Evolutionary conservation across 768 basidiomycete species (phyloP).

Genomic region (Pleurotus platypus): DNA sequence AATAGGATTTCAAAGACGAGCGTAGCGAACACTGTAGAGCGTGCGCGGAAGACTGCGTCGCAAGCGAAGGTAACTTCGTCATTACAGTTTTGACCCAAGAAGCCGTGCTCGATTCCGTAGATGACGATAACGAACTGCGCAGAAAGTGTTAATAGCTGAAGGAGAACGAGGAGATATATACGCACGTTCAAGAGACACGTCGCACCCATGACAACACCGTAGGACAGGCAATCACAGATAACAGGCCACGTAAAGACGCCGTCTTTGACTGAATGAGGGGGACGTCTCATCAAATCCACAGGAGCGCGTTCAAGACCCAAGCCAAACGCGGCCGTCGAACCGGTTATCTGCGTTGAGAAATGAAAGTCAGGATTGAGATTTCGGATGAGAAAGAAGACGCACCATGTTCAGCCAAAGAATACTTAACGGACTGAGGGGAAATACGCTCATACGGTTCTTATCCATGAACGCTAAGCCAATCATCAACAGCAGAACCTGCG

Average conservation of each 20-base stretch:
- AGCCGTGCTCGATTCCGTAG: slow-evolving; percentile 28
- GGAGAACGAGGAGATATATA: neutral
- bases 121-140: slow-evolving; percentile 33
- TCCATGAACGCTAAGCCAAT: slow-evolving; percentile 58
- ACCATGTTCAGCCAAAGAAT: slow-evolving; percentile 55
- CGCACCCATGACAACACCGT: slow-evolving; percentile 33
- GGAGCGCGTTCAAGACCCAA: slow-evolving; percentile 51
- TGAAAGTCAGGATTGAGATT: neutral
- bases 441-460: slow-evolving; percentile 40
- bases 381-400: slow-evolving; percentile 5
- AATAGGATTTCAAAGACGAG: slow-evolving; percentile 34
- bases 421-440: slow-evolving; percentile 52
- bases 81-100: slow-evolving; percentile 30
- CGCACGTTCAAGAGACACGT: slow-evolving; percentile 29
- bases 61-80: slow-evolving; percentile 21
- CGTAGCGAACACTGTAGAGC: slow-evolving; percentile 34
- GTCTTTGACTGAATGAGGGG: slow-evolving; percentile 34
- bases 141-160: neutral
- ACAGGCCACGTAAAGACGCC: slow-evolving; percentile 36
- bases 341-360: slow-evolving; percentile 23
- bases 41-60: slow-evolving; percentile 28
- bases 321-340: slow-evolving; percentile 53
- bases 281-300: slow-evolving; percentile 44
- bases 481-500: slow-evolving; percentile 50
- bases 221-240: slow-evolving; percentile 32